Evolutionary conservation across 2,329 filamentous ascomycete species (phyloP).

Genomic region (Sporothrix pseudoabietina): DNA sequence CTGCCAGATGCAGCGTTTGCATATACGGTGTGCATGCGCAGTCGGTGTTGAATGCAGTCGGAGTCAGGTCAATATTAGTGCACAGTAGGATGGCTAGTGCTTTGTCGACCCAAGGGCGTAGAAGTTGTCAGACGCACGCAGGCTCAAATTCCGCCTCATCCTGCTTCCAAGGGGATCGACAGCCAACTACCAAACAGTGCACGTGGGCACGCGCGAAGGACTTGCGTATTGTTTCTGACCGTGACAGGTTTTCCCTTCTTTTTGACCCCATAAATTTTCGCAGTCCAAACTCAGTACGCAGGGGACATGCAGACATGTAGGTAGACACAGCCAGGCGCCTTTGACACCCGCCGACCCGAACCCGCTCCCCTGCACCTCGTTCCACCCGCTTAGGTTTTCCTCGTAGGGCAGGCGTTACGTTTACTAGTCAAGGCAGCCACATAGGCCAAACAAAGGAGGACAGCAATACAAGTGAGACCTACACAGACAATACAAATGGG

Average conservation of each 20-base stretch:
- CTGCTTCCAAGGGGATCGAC: background rate
- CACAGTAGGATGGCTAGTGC: background rate
- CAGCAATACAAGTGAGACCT: background rate
- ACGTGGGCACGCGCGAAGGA: constrained; percentile 11
- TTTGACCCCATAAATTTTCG: too few species aligned
- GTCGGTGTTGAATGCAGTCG: background rate
- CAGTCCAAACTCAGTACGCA: too few species aligned
- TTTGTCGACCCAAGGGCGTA: constrained; percentile 10
- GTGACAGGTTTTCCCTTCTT: background rate
- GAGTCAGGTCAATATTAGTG: background rate
- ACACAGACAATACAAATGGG: background rate
- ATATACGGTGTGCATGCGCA: background rate
- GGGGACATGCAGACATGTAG: background rate
- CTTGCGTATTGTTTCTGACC: background rate
- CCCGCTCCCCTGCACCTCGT: background rate
- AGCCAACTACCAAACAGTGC: background rate
- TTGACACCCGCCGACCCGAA: background rate
- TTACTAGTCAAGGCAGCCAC: background rate
- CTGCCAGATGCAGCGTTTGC: background rate
- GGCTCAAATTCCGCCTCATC: background rate
- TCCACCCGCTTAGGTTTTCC: background rate
- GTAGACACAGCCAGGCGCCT: background rate
- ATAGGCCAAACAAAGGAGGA: background rate
- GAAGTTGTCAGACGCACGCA: background rate
- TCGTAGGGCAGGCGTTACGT: constrained; percentile 17